These are phyloP conservation scores for Hypoxylon sp. DNA, from an alignment of 2,329 filamentous ascomycete genomes.

Conservation along the genomic window DNA sequence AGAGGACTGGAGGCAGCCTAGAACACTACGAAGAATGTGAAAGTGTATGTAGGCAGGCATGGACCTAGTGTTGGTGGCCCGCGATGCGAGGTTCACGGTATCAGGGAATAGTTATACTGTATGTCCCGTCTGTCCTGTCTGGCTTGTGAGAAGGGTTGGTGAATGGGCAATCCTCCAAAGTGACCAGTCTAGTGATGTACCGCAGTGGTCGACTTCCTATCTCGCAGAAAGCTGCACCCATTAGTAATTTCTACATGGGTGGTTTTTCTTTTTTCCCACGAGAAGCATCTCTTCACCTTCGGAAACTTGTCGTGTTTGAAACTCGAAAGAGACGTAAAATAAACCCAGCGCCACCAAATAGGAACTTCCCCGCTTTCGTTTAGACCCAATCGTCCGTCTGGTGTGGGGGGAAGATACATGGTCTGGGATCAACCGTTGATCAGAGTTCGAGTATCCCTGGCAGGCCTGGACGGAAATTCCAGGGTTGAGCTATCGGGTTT, in stretches of 20 bases:
- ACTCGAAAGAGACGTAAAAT: slow-evolving; percentile 38
- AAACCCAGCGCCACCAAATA: slow-evolving; percentile 34
- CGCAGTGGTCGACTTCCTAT: slow-evolving; percentile 31
- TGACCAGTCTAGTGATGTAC: slow-evolving; percentile 31
- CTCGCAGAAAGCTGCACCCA: slow-evolving; percentile 28
- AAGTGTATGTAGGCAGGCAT: slow-evolving; percentile 12
- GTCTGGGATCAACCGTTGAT: slow-evolving; percentile 35
- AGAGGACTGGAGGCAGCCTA: slow-evolving; percentile 14
- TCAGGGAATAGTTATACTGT: slow-evolving; percentile 44
- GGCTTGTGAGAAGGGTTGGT: slow-evolving; percentile 26
- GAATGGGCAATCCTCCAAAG: slow-evolving; percentile 42
- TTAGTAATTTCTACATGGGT: slow-evolving; percentile 38
- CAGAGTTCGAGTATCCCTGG: slow-evolving; percentile 18
- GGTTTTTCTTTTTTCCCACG: slow-evolving; percentile 18
- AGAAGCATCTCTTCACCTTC: slow-evolving; percentile 12
- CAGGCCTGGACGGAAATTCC: slow-evolving; percentile 29
- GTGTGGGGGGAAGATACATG: slow-evolving; percentile 34
- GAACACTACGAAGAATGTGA: slow-evolving; percentile 22
- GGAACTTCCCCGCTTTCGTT: slow-evolving; percentile 45
- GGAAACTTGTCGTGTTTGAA: slow-evolving; percentile 38
- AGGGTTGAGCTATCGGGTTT: slow-evolving; percentile 29
- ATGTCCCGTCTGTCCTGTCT: slow-evolving; percentile 24
- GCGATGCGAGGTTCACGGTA: slow-evolving; percentile 38
- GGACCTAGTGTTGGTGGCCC: slow-evolving; percentile 2
- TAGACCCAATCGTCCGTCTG: slow-evolving; percentile 37